Percentiles rank a stretch among this genome's conserved stretches.
Evolutionary conservation across 2,329 filamentous ascomycete species (phyloP).

Genomic region (Sclerotinia nivalis): DNA sequence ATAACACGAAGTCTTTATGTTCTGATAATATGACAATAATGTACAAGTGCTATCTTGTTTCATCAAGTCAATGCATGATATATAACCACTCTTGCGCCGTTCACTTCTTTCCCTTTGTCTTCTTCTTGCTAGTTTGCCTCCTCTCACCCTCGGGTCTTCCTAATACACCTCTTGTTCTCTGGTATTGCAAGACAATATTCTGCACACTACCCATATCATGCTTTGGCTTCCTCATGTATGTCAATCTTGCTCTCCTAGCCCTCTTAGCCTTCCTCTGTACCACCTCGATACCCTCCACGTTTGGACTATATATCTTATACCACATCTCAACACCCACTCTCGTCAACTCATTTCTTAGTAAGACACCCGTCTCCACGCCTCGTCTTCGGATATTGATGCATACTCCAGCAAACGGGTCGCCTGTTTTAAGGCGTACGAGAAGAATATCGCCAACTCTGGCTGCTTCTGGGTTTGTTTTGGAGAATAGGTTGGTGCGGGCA

Average conservation of each 20-base stretch:
- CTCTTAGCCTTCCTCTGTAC: conserved; percentile 84
- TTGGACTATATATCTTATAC: conserved; percentile 92
- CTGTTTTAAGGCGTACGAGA: conserved; percentile 80
- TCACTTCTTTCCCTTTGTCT: conserved; percentile 34
- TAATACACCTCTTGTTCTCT: conserved; percentile 53
- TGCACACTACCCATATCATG: conserved; percentile 88
- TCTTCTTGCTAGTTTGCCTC: conserved; percentile 34
- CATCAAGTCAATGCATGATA: neutral
- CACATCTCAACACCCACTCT: conserved; percentile 94
- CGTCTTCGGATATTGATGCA: conserved; percentile 82
- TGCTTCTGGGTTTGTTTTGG: conserved; percentile 71
- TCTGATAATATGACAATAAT: conserved; percentile 22
- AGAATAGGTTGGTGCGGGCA: conserved; percentile 79
- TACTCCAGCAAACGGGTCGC: conserved; percentile 88
- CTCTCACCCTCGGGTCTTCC: conserved; percentile 31
- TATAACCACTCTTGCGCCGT: neutral
- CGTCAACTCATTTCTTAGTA: conserved; percentile 83
- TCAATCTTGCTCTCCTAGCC: conserved; percentile 82
- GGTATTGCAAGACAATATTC: conserved; percentile 69
- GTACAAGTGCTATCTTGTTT: conserved; percentile 20
- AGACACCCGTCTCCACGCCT: conserved; percentile 85
- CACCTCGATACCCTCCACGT: conserved; percentile 88
- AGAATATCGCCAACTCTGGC: conserved; percentile 87
- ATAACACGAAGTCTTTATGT: neutral
- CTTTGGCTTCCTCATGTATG: conserved; percentile 84